Evolutionary conservation across 164 flowering plant species (phyloP), one percentile per base, ranked within the genome.

Genomic region (Chloranthus sessilifolius): DNA sequence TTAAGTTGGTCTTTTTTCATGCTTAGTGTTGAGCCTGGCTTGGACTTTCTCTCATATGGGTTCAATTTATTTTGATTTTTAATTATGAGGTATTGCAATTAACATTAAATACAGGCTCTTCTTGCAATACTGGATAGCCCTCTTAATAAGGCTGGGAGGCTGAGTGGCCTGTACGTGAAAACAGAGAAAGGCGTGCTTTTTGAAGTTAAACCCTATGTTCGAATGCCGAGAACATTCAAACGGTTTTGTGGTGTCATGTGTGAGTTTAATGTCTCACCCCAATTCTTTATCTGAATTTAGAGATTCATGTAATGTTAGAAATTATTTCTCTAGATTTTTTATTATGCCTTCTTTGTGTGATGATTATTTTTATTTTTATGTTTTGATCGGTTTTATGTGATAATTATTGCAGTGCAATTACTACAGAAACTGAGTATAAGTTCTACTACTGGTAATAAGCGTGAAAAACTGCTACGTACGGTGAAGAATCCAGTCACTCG

Each of bases 241-340:
- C 80, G 97, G 25, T 92, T 88, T 43, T 53, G 75, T 63, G 99
- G 97, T 17, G 43, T 88, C 54, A 92, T 92, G 86, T 74, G 99
- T 92, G 70, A 77, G 99, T 81, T 33, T 34, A 31, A 19, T 47
- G 11, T 48, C 33, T 47, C 16, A n/a, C n/a, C n/a, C n/a, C n/a
- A n/a, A n/a, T n/a, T 39, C 6, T 35, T 8, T 12, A 20, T n/a
- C 20, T 28, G 11, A 5, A 25, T 26, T 44, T 26, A 19, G 2
- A 26, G 16, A 21, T 22, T n/a, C 11, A n/a, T n/a, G n/a, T n/a
- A n/a, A n/a, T n/a, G n/a, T n/a, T n/a, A n/a, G n/a, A 10, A 3
- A 25, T 26, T 26, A 24, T 20, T 44, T 17, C 16, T 24, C 23
- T 2, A n/a, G n/a, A n/a, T 47, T 30, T 8, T 47, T 47, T 16